Base-by-base conservation (phyloP, 371 early-diverging fungal species). In the Apophysomyces trapeziformis region DNA sequence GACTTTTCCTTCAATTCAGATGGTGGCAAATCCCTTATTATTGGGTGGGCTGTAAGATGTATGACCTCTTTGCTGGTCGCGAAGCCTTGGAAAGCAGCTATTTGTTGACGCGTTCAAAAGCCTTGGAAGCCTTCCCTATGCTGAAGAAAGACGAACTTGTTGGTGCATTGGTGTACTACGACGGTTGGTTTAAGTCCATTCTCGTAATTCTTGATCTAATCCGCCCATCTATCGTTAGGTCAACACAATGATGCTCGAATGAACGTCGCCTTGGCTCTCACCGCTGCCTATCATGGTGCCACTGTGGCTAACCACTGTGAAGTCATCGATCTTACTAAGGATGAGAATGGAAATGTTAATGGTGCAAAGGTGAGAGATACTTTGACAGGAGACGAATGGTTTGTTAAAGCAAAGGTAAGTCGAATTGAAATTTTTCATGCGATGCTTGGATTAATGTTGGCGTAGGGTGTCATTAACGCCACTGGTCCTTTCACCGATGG, bases 221-320 rank as follows among this genome's bases (percentile, higher is more conserved):
- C 9, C 3, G 16, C 8, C 21, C 35, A 58, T 32, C 38, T 47
- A 37, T 58, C 16, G 35, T 58, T 70, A 92, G 91, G 97, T 54
- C 96, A 96, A 68, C 96, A 98, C 78, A 96, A 99, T 82, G 99
- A 99, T 73, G 91, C 98, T 4, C 87, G 99, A 65, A 96, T 97
- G 94, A 99, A 99, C 74, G 94, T 99, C 12, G 94, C 98, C 14
- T 82, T 99, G 32, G 95, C 95, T 1, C 76, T 98, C 69, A 99
- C 99, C 0, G 97, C 99, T 26, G 92, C 92, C 4, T 89, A 89
- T 16, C 89, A 98, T 68, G 99, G 99, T 61, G 99, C 99, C 12
- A 90, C 88, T 57, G 92, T 96, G 37, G 90, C 95, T 63, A 99
- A 99, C 82, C 97, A 99, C 73, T 90, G 92, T 61, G 96, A 98